Percentiles rank a stretch among this genome's conserved stretches.
Conservation (phyloP, 768 basidiomycete species). For the Cystofilobasidium capitatum region DNA sequence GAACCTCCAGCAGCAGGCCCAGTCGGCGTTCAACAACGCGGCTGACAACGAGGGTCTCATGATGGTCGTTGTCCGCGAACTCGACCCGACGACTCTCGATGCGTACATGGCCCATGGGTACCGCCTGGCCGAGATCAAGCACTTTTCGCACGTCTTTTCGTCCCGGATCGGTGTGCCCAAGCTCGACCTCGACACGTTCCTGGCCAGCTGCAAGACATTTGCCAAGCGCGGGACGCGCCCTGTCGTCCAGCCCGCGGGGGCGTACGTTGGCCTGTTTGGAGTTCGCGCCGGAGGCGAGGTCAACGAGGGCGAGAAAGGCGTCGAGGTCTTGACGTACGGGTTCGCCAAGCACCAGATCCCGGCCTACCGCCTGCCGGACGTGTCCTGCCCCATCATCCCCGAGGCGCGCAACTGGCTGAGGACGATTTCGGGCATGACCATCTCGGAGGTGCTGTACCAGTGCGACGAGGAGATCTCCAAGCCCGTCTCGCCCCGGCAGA, state of each 20-base stretch:
- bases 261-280: constrained; percentile 39
- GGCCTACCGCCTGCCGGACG: constrained; percentile 40
- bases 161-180: constrained; percentile 36
- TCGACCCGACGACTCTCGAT: constrained; percentile 35
- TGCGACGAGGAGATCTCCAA: constrained; percentile 33
- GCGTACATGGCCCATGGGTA: constrained; percentile 37
- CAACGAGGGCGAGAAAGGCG: constrained; percentile 25
- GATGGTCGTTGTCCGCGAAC: constrained; percentile 39
- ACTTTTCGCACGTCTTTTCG: constrained; percentile 36
- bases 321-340: constrained; percentile 40
- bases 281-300: constrained; percentile 32
- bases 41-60: constrained; percentile 39
- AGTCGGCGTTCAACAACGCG: constrained; percentile 30
- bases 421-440: constrained; percentile 32
- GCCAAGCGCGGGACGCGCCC: constrained; percentile 38
- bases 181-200: constrained; percentile 37
- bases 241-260: constrained; percentile 39
- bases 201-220: constrained; percentile 39
- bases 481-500: constrained; percentile 24
- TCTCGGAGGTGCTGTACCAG: constrained; percentile 33
- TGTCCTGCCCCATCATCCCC: constrained; percentile 32
- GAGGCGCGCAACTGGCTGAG: constrained; percentile 35
- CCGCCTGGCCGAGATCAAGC: constrained; percentile 38
- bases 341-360: constrained; percentile 41
- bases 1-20: constrained; percentile 28